Evolutionary conservation across 768 basidiomycete genomes (phyloP).

Genomic region (Termitomyces sp.): DNA sequence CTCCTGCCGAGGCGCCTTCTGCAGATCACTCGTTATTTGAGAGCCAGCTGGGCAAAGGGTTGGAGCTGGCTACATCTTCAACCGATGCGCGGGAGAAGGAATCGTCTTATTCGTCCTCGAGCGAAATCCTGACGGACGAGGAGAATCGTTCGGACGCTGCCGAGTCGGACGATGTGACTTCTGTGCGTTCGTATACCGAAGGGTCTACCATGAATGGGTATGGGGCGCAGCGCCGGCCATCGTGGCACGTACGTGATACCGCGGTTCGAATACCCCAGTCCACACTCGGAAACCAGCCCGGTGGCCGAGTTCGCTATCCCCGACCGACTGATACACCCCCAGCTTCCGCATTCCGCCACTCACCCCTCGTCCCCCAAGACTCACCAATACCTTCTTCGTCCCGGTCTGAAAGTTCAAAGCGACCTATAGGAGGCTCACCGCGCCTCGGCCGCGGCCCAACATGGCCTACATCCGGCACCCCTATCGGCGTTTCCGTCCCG

Average conservation of each 20-base stretch:
- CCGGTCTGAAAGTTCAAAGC: slow-evolving; percentile 35
- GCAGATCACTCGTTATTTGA: slow-evolving; percentile 67
- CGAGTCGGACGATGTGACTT: slow-evolving; percentile 68
- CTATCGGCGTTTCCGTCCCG: slow-evolving; percentile 33
- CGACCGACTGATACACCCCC: slow-evolving; percentile 23
- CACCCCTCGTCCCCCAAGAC: slow-evolving; percentile 8
- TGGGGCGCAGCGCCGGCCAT: slow-evolving; percentile 39
- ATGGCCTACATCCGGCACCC: slow-evolving; percentile 33
- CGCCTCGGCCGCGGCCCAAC: slow-evolving; percentile 35
- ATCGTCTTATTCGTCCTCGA: slow-evolving; percentile 47
- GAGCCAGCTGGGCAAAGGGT: slow-evolving; percentile 57
- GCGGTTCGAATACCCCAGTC: slow-evolving; percentile 20
- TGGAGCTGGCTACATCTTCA: slow-evolving; percentile 67
- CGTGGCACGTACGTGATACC: slow-evolving; percentile 40
- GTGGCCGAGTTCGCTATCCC: slow-evolving; percentile 24
- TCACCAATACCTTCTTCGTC: slow-evolving; percentile 22
- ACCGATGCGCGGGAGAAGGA: slow-evolving; percentile 56
- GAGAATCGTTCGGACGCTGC: slow-evolving; percentile 54
- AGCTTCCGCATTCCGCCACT: slow-evolving; percentile 11
- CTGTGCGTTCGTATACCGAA: slow-evolving; percentile 63
- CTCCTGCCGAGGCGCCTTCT: slow-evolving; percentile 70
- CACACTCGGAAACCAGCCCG: slow-evolving; percentile 9
- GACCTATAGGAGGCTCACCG: slow-evolving; percentile 41
- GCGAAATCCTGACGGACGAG: slow-evolving; percentile 66
- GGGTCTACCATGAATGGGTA: slow-evolving; percentile 28